Conservation (phyloP, 2,329 filamentous ascomycete species). For the Hawksworthiomyces lignivorus region DNA sequence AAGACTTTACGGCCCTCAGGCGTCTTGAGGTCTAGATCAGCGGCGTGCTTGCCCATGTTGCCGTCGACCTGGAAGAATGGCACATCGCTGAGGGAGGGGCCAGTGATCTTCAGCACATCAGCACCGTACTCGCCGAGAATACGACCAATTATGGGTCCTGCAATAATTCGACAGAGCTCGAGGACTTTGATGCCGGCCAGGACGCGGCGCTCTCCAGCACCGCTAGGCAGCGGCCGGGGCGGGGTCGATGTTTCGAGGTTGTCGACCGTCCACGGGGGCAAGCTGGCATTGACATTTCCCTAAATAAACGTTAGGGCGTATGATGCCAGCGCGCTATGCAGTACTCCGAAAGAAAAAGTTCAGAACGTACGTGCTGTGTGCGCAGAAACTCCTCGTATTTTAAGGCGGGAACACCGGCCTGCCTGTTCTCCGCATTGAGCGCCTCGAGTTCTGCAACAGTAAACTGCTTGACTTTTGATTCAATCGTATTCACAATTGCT, state of each 20-base stretch:
- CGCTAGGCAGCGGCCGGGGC: slow-evolving; percentile 31
- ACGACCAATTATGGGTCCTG: slow-evolving; percentile 36
- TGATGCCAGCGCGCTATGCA: too few species aligned
- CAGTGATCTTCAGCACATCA: slow-evolving; percentile 38
- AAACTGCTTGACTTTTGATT: slow-evolving; percentile 29
- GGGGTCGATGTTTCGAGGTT: slow-evolving; percentile 37
- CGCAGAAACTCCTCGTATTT: slow-evolving; percentile 34
- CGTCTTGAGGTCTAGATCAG: slow-evolving; percentile 37
- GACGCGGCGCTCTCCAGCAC: slow-evolving; percentile 20
- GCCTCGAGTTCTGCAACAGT: slow-evolving; percentile 32
- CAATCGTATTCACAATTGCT: slow-evolving; percentile 49
- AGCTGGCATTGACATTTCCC: slow-evolving; percentile 28
- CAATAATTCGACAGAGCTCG: slow-evolving; percentile 41
- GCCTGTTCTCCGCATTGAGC: slow-evolving; percentile 31
- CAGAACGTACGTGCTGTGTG: slow-evolving; percentile 23
- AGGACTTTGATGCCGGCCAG: slow-evolving; percentile 42
- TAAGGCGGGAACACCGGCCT: slow-evolving; percentile 37
- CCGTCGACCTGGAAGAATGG: slow-evolving; percentile 31
- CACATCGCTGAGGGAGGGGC: slow-evolving; percentile 34
- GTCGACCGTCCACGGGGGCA: slow-evolving; percentile 43
- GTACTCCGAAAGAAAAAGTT: background rate
- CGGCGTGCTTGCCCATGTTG: slow-evolving; percentile 39
- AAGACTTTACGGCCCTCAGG: slow-evolving; percentile 46
- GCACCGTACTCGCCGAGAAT: slow-evolving; percentile 36
- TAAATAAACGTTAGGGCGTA: too few species aligned